phyloP scores from a whole-genome alignment of 2,329 filamentous ascomycete genomes.

The Aschersonia sp. region DNA sequence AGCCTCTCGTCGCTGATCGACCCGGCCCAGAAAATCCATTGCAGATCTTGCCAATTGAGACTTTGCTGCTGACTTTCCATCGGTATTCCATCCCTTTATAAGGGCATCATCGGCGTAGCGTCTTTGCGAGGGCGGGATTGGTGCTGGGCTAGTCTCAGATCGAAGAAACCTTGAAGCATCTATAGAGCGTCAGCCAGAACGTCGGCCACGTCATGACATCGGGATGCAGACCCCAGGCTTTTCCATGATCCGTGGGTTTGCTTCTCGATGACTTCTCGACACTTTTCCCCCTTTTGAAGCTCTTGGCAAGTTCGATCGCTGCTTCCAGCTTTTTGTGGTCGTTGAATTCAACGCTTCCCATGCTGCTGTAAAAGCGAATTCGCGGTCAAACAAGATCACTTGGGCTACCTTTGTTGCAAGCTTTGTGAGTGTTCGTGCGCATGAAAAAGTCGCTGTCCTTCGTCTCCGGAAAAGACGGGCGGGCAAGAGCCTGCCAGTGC shows the following conservation, averaged over 20 bases:
- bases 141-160: background rate
- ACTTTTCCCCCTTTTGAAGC: conserved; percentile 10
- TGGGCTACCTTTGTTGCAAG: background rate
- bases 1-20: background rate
- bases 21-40: conserved; percentile 2
- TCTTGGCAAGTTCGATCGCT: conserved; percentile 12
- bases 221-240: too few relatives aligned
- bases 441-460: too few relatives aligned
- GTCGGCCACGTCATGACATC: too few relatives aligned
- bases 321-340: conserved; percentile 12
- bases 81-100: conserved; percentile 1
- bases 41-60: background rate
- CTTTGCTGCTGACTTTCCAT: background rate
- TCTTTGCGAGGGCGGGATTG: conserved; percentile 1
- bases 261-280: too few relatives aligned
- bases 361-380: background rate
- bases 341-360: conserved; percentile 8
- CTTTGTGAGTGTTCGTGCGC: background rate
- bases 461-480: background rate
- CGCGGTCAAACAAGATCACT: too few relatives aligned
- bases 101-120: background rate
- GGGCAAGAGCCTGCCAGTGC: too few relatives aligned
- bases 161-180: background rate
- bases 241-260: too few relatives aligned
- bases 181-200: background rate